phyloP scores from a whole-genome alignment of 495 filamentous ascomycete genomes.

The Neurospora sp. region DNA sequence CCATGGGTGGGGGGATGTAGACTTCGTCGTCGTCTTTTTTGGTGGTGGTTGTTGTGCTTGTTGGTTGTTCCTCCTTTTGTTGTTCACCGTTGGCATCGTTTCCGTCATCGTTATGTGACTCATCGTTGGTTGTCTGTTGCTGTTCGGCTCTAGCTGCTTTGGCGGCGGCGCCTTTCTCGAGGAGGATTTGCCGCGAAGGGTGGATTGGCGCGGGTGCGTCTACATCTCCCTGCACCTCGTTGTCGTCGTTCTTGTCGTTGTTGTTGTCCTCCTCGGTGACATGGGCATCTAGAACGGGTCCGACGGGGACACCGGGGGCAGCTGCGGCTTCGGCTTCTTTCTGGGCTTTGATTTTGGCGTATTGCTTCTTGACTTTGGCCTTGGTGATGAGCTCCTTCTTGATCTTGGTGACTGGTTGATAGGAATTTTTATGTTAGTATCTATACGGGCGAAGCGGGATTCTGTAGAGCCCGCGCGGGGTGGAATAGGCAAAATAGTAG shows the following conservation, averaged over 20 bases:
- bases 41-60: background rate
- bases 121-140: background rate
- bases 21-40: background rate
- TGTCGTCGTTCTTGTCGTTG: background rate
- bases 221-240: background rate
- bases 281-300: background rate
- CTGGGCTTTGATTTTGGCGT: conserved; percentile 72
- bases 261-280: background rate
- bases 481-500: background rate
- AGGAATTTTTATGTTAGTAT: conserved; percentile 6
- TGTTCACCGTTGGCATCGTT: background rate
- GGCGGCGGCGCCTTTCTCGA: conserved; percentile 13
- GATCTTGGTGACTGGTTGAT: conserved; percentile 68
- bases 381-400: conserved; percentile 85
- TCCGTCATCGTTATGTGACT: background rate
- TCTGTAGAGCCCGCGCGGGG: no score
- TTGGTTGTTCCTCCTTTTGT: background rate
- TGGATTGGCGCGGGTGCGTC: background rate
- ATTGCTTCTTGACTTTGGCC: conserved; percentile 88
- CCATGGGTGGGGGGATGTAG: background rate
- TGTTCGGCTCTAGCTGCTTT: conserved; percentile 5
- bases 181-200: background rate
- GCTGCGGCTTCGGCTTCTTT: conserved; percentile 1
- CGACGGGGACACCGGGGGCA: background rate
- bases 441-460: background rate